Evolutionary conservation across 192 early-diverging fungal genomes (phyloP), one percentile per base, ranked within the genome.

Genomic region (Backusella tarrabulga): DNA sequence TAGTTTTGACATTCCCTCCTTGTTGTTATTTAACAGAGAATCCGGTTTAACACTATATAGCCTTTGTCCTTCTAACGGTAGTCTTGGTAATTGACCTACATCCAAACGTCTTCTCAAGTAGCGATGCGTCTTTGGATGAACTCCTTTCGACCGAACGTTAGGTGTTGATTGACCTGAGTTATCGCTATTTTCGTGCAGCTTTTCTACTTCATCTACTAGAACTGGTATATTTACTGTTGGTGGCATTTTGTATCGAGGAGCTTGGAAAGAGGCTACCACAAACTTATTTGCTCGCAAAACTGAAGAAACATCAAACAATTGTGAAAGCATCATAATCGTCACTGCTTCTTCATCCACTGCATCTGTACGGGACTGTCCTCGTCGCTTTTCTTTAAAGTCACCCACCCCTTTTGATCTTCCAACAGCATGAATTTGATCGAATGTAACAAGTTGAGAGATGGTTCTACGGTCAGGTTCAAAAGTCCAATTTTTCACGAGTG

Each of bases 391-490:
- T 26, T 72, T 75, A 36, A 82, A 74, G 17, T 76, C 73, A n/a
- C 44, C 73, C 34, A 68, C 54, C 29, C 34, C 63, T 9, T 78
- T 75, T 32, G 81, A 77, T 11, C 81, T 83, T 26, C 85, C 88
- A 14, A 90, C 79, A 19, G 83, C 82, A 71, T 87, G 80, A 7
- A 90, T 87, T 32, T 86, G 83, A 78, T 90, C 88, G 73, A 86
- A 90, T 2, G 88, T 88, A 6, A 88, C 87, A 19, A 90, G 63
- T n/a, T 87, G 88, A 32, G 88, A 90, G 3, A 88, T 69, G 3
- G 79, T 71, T 76, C 79, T 75, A n/a, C 83, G 68, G 26, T 90
- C 88, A 17, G 81, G 78, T 11, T 78, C 75, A 17, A 82, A 78
- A 6, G 84, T 80, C 71, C 75, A 76, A 11, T 69, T 44, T 56